Evolutionary conservation across 768 basidiomycete genomes (phyloP).

Genomic region (Mycena rosella): DNA sequence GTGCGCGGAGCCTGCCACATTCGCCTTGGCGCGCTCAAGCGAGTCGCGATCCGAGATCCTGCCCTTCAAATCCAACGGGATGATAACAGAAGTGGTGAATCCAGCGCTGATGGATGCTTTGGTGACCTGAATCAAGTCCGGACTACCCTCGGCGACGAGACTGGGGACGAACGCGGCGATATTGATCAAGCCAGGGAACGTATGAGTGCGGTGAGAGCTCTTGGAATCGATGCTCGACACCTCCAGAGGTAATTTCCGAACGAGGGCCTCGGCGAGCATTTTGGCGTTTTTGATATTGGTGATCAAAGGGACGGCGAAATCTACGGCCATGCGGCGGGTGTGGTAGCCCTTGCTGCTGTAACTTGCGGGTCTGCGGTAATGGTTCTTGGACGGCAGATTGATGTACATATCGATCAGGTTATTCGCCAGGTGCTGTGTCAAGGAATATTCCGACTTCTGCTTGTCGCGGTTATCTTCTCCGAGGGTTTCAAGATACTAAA

Average conservation of each 20-base stretch:
- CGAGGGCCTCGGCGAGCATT: slow-evolving; percentile 92
- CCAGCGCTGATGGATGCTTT: slow-evolving; percentile 90
- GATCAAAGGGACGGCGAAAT: slow-evolving; percentile 96
- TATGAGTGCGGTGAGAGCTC: slow-evolving; percentile 90
- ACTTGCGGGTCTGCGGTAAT: slow-evolving; percentile 96
- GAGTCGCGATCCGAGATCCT: slow-evolving; percentile 75
- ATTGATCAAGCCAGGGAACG: slow-evolving; percentile 93
- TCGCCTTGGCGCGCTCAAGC: slow-evolving; percentile 77
- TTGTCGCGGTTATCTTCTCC: slow-evolving; percentile 78
- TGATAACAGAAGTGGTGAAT: slow-evolving; percentile 87
- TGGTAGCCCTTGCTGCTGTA: slow-evolving; percentile 98
- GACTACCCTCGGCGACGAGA: slow-evolving; percentile 64
- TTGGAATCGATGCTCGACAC: slow-evolving; percentile 94
- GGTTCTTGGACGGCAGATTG: slow-evolving; percentile 98
- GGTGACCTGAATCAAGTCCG: slow-evolving; percentile 76
- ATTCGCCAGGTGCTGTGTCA: slow-evolving; percentile 96
- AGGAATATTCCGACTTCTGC: slow-evolving; percentile 97
- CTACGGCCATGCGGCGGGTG: slow-evolving; percentile 98
- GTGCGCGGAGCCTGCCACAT: slow-evolving; percentile 73
- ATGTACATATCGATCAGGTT: slow-evolving; percentile 99
- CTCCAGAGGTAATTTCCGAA: slow-evolving; percentile 90
- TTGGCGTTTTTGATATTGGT: slow-evolving; percentile 99
- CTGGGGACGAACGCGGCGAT: slow-evolving; percentile 88
- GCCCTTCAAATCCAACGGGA: slow-evolving; percentile 75
- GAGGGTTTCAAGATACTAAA: slow-evolving; percentile 90